Evolutionary conservation across 2,329 filamentous ascomycete species (phyloP), one percentile per base, ranked within the genome.

Genomic region (Cytospora schulzeri): DNA sequence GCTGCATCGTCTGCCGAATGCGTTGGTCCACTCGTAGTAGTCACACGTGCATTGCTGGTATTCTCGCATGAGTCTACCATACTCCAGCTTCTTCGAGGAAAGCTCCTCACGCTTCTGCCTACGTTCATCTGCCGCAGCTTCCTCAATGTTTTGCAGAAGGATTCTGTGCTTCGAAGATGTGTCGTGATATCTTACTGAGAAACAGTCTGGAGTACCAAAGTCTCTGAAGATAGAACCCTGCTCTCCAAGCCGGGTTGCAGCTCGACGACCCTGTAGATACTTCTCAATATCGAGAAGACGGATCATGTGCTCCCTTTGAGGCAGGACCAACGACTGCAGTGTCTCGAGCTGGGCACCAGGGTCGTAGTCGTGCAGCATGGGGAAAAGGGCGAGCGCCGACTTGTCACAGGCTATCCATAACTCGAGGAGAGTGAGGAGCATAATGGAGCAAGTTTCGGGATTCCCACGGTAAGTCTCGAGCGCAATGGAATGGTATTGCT

Each of bases 321-420:
- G 78, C 0, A 88, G 72, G 0, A 83, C 63, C 0, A 88, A 74
- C 1, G 73, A 76, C 28, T 81, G 73, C 3, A 84, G 76, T 0
- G 83, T 61, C 0, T 68, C 52, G 0, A 60, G 14, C 0, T 78
- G 76, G 0, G 89, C 70, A 4, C 79, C 79, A 0, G 81, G 76
- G 8, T 77, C 70, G 66, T 85, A 89, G 0, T 84, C 71, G 0
- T 7, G 9, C 0, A 89, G 69, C 6, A 85, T 66, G 0, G 78
- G 74, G n/a, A 77, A 74, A 0, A 73, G 62, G 1, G 62, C 17
- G 1, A 77, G 73, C 0, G 81, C 80, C 2, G 76, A 75, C 58
- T 75, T 81, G 66, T 90, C 86, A 35, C 81, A 79, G 0, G 82
- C 83, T 9, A 85, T 70, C 87, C 87, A 90, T 0, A 89, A 71